A percentile compares a stretch with the other conserved stretches of the same genome.
These are phyloP conservation scores for Calonectria leucothoes DNA, from an alignment of 2,329 filamentous ascomycete species.

Conservation along the genomic window DNA sequence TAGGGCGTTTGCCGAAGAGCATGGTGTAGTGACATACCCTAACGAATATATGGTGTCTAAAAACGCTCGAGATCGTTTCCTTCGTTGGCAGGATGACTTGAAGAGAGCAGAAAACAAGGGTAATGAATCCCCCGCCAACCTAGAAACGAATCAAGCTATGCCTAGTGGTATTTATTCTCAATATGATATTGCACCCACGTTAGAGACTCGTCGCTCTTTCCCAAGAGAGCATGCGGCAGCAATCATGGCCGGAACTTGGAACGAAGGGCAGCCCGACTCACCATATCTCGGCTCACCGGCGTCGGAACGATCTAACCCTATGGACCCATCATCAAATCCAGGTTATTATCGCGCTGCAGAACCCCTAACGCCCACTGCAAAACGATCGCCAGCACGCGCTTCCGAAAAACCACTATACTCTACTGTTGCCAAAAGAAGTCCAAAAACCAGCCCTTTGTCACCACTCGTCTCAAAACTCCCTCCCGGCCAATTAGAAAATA, in stretches of 20 bases:
- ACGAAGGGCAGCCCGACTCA: constrained; percentile 72
- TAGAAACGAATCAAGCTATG: constrained; percentile 25
- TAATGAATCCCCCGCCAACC: constrained; percentile 39
- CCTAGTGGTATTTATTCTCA: constrained; percentile 43
- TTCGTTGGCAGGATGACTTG: constrained; percentile 82
- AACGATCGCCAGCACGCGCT: constrained; percentile 18
- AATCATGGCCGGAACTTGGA: constrained; percentile 69
- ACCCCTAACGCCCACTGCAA: constrained; percentile 21
- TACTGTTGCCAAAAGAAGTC: constrained; percentile 24
- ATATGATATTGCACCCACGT: constrained; percentile 47
- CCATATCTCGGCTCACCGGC: constrained; percentile 51
- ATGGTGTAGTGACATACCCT: constrained; percentile 78
- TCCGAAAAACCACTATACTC: constrained; percentile 28
- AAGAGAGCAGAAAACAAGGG: constrained; percentile 66
- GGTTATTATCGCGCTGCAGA: constrained; percentile 34
- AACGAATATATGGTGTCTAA: constrained; percentile 84
- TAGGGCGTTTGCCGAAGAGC: constrained; percentile 83
- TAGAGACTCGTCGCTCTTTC: constrained; percentile 39
- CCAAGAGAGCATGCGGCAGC: constrained; percentile 64
- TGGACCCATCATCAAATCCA: constrained; percentile 20
- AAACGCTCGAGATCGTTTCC: constrained; percentile 81
- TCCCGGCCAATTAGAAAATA: constrained; percentile 19
- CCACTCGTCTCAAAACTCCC: constrained; percentile 17
- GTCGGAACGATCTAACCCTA: constrained; percentile 25
- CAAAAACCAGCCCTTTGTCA: constrained; percentile 17